phyloP scores from a whole-genome alignment of 2,329 filamentous ascomycete species.

The Diaporthe caulivora region DNA sequence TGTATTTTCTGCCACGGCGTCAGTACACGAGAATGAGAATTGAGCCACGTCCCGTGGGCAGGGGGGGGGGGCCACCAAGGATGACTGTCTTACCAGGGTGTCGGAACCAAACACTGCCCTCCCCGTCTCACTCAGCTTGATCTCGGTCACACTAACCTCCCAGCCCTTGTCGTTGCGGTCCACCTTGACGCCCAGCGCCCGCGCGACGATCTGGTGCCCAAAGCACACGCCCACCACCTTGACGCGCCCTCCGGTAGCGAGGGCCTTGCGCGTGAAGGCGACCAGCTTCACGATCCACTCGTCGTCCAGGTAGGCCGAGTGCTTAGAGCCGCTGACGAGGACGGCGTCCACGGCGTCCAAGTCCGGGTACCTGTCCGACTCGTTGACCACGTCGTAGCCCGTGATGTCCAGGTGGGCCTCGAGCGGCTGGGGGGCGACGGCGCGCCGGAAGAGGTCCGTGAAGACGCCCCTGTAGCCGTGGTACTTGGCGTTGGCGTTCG shows the following conservation, averaged over 20 bases:
- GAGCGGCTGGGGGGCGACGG: conserved; percentile 59
- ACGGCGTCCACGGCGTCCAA: conserved; percentile 84
- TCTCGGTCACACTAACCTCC: conserved; percentile 82
- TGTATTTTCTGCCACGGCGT: conserved; percentile 62
- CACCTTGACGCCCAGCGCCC: conserved; percentile 77
- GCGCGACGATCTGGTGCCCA: conserved; percentile 86
- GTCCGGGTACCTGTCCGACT: conserved; percentile 75
- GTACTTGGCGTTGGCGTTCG: conserved; percentile 73
- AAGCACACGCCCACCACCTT: conserved; percentile 87
- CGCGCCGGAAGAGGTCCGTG: conserved; percentile 68
- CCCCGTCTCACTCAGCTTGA: conserved; percentile 77
- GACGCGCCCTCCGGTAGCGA: conserved; percentile 72
- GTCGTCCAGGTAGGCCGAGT: conserved; percentile 79
- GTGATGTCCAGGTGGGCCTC: conserved; percentile 67
- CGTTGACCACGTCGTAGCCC: conserved; percentile 77
- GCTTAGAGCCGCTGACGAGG: conserved; percentile 81
- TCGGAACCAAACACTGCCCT: conserved; percentile 78
- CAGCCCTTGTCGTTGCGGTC: conserved; percentile 77
- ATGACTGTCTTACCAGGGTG: conserved; percentile 58
- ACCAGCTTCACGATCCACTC: conserved; percentile 84
- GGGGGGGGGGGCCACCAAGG: no score
- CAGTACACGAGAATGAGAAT: conserved; percentile 8
- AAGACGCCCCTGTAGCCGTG: conserved; percentile 81
- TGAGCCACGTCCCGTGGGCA: neutral
- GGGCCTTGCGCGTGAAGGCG: conserved; percentile 68